Percentiles rank a stretch among this genome's conserved stretches.
These are phyloP conservation scores for Nectriaceae sp. DNA, from an alignment of 2,329 filamentous ascomycete species.

Conservation along the genomic window DNA sequence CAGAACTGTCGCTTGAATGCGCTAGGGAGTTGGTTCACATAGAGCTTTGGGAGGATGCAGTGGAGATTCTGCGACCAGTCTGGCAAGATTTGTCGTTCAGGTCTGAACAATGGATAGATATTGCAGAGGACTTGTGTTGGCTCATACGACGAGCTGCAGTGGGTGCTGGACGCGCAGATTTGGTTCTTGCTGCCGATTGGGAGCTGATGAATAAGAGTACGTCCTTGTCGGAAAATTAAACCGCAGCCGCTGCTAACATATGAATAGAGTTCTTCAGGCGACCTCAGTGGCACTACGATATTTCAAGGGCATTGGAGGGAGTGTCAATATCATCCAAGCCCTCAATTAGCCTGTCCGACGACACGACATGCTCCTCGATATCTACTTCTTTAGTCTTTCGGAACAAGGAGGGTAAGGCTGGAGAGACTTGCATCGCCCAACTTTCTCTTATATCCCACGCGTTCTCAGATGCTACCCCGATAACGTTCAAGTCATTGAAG, in stretches of 20 bases:
- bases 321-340: slow-evolving; percentile 47
- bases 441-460: slow-evolving; percentile 59
- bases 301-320: slow-evolving; percentile 57
- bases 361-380: slow-evolving; percentile 55
- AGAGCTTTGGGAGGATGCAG: slow-evolving; percentile 54
- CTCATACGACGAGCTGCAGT: slow-evolving; percentile 59
- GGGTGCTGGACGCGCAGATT: slow-evolving; percentile 51
- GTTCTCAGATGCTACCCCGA: slow-evolving; percentile 50
- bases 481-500: slow-evolving; percentile 53
- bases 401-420: slow-evolving; percentile 60
- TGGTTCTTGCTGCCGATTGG: slow-evolving; percentile 65
- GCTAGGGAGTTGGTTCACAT: slow-evolving; percentile 55
- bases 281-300: slow-evolving; percentile 62
- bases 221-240: slow-evolving; percentile 24
- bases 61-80: slow-evolving; percentile 56
- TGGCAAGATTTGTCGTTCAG: slow-evolving; percentile 61
- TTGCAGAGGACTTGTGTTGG: slow-evolving; percentile 63
- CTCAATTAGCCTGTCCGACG: slow-evolving; percentile 52
- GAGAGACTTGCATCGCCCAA: slow-evolving; percentile 60
- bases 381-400: slow-evolving; percentile 59
- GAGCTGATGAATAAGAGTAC: slow-evolving; percentile 62
- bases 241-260: slow-evolving; percentile 8
- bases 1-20: slow-evolving; percentile 59
- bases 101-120: slow-evolving; percentile 59
- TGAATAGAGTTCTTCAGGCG: slow-evolving; percentile 53